Evolutionary conservation across 2,329 filamentous ascomycete genomes (phyloP), one percentile per base, ranked within the genome.

Genomic region (Colletotrichum chlorophyti): DNA sequence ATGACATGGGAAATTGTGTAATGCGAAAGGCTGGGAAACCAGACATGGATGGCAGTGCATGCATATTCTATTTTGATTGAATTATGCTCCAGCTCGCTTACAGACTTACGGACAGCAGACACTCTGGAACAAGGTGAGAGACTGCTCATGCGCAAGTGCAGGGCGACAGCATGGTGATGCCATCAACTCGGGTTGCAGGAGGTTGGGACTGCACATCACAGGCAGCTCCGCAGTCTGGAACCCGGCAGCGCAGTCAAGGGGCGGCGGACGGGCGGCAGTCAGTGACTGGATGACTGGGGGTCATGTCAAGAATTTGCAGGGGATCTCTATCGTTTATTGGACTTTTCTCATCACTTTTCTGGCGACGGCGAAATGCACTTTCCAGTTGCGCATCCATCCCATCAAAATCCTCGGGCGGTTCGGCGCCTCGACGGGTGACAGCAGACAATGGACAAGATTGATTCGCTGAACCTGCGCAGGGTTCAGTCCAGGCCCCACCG

Each of bases 401-500:
- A n/a, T n/a, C 21, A 21, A 24, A 29, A 21, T 8, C 40, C 37
- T 49, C 53, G 58, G 58, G 52, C 46, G 53, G 58, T 60, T 57
- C 58, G 40, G 58, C 57, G 53, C 34, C 15, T 24, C 46, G 17
- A 35, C 29, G 23, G 29, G 41, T 61, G 42, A 53, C 54, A 49
- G 31, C 42, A 21, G 53, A 6, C 46, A 27, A 26, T 12, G 23
- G 24, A 15, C 14, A 17, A 21, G 1, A 10, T 15, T 58, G 52
- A 60, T 60, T 58, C 45, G 58, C 7, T 10, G 7, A 3, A 3
- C 5, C 6, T 21, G 7, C 26, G 27, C 51, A 59, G 51, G 58
- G 50, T 57, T 21, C 34, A 45, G 37, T 49, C 50, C 29, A 38
- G 40, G 68, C 66, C 72, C 75, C 75, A 77, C 74, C 72, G 75